phyloP scores from a whole-genome alignment of 768 basidiomycete species.

The Hygrocybe coccinea region DNA sequence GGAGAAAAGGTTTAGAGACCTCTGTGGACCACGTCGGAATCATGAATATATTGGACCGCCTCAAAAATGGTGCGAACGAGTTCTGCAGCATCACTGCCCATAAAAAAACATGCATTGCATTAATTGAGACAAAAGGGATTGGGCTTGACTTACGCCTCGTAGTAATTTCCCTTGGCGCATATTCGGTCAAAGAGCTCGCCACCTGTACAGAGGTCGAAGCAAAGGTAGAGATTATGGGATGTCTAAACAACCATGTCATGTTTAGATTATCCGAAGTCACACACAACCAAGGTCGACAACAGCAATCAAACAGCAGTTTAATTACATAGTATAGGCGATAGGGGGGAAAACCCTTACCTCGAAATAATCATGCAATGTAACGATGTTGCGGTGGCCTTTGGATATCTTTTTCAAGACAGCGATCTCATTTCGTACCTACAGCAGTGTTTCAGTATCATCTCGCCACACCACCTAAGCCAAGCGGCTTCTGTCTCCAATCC shows the following conservation, averaged over 20 bases:
- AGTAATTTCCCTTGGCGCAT: conserved; percentile 95
- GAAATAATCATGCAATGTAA: conserved; percentile 94
- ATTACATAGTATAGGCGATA: background rate
- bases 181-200: conserved; percentile 99
- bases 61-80: conserved; percentile 83
- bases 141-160: conserved; percentile 64
- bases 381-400: conserved; percentile 84
- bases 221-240: conserved; percentile 87
- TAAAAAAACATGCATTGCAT: background rate
- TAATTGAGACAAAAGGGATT: background rate
- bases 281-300: too few relatives aligned
- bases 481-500: background rate
- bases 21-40: conserved; percentile 88
- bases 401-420: conserved; percentile 90
- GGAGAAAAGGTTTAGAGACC: conserved; percentile 33
- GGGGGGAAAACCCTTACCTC: conserved; percentile 49
- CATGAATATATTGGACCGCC: conserved; percentile 89
- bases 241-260: conserved; percentile 44
- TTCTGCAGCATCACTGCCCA: conserved; percentile 74
- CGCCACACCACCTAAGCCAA: background rate
- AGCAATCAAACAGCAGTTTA: background rate
- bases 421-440: conserved; percentile 93
- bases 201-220: conserved; percentile 94
- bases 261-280: too few relatives aligned
- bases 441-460: conserved; percentile 1